Evolutionary conservation across 2,329 filamentous ascomycete genomes (phyloP).

Genomic region (Ophiostoma angusticollis): DNA sequence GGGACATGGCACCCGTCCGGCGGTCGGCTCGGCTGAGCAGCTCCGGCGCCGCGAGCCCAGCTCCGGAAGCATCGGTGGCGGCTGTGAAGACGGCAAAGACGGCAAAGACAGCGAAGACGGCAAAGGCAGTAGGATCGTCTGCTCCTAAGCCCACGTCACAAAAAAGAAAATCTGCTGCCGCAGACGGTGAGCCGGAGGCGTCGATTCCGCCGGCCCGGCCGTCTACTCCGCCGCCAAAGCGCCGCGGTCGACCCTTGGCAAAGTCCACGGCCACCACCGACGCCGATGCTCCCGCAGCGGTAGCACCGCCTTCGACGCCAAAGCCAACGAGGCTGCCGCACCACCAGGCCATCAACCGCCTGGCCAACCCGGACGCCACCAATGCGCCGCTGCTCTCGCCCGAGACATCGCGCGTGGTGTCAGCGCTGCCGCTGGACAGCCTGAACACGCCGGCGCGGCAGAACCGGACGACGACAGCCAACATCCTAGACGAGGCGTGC

Average conservation of each 20-base stretch:
- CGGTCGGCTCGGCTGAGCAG: slow-evolving; percentile 29
- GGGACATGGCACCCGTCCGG: slow-evolving; percentile 20
- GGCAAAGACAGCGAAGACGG: no score
- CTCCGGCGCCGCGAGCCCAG: slow-evolving; percentile 14
- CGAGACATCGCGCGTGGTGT: slow-evolving; percentile 49
- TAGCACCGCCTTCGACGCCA: slow-evolving; percentile 14
- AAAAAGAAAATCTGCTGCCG: not conserved
- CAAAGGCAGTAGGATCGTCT: no score
- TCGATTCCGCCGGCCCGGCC: not conserved
- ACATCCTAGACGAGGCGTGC: slow-evolving; percentile 61
- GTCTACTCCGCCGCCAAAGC: slow-evolving; percentile 17
- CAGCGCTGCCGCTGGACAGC: slow-evolving; percentile 29
- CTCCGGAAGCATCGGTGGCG: not conserved
- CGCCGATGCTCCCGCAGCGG: slow-evolving; percentile 28
- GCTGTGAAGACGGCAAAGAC: not conserved
- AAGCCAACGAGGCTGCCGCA: slow-evolving; percentile 29
- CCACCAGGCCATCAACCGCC: slow-evolving; percentile 33
- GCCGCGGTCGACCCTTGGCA: slow-evolving; percentile 8
- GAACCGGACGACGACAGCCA: slow-evolving; percentile 51
- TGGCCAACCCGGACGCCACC: slow-evolving; percentile 50
- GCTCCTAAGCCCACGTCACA: not conserved
- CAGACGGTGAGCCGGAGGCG: not conserved
- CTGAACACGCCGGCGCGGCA: slow-evolving; percentile 27
- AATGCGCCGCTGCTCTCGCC: slow-evolving; percentile 63
- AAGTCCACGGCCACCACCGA: not conserved